Base-by-base conservation (phyloP, 495 filamentous ascomycete species). In the Parathielavia appendiculata region DNA sequence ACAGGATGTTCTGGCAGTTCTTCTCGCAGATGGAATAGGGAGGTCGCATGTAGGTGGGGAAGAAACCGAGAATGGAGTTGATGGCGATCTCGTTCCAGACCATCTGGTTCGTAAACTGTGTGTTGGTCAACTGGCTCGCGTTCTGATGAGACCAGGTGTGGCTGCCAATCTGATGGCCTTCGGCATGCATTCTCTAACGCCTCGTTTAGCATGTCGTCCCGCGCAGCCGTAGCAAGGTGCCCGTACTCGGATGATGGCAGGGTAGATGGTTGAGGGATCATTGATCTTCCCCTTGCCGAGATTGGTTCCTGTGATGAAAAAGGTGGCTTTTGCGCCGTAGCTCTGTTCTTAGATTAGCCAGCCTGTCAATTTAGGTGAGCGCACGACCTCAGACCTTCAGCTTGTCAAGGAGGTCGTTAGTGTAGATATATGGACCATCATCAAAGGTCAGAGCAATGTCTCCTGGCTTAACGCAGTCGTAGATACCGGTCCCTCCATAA, bases 141-240 rank as follows among this genome's bases (percentile, higher is more conserved):
- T 76, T 90, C 79, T 73, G 85, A 63, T 95, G 90, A 40, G 86
- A 88, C 89, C 89, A 95, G 1, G 88, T 93, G 63, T 95, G 90
- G 63, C 84, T 87, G 32, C 86, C 90, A 54, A 95, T 76, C 67
- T 93, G 90, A 66, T 95, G 90, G n/a, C 89, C 89, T 59, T 76
- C 59, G 76, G 69, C 86, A 86, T 90, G 59, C 88, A 85, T 74
- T 82, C 63, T 61, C 64, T 70, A 13, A 26, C 4, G 57, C 26
- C 17, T 12, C 20, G 38, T 65, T 77, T 49, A 74, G 64, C 51
- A 1, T 47, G 12, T 4, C 14, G n/a, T 39, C 32, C 4, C 2
- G 10, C 11, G 20, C 14, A 14, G 8, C 12, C 5, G 12, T 40
- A 13, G 9, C 11, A 23, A 35, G n/a, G n/a, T 35, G 46, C 49